Evolutionary conservation across 2,329 filamentous ascomycete genomes (phyloP), one percentile per base, ranked within the genome.

Genomic region (Epichloe uncinata): DNA sequence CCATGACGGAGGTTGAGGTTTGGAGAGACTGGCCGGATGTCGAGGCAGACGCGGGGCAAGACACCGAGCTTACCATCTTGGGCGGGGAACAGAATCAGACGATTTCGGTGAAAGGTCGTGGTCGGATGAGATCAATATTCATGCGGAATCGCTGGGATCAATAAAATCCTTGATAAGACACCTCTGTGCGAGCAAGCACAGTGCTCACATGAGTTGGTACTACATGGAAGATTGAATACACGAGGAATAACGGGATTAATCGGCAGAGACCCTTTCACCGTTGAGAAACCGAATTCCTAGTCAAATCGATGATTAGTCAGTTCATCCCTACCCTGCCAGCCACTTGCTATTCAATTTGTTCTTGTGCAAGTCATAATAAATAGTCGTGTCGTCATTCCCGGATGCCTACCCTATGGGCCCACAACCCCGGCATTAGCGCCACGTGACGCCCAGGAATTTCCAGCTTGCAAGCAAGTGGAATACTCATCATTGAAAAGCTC

Each of bases 21-120:
- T 91, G 86, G 87, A 69, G 83, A 50, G 86, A 91, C 61, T 77
- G 73, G 64, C 81, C 80, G 0, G 73, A 76, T 57, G 50, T 67
- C 42, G 54, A 56, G 12, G 57, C 66, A 0, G 54, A 54, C 0
- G 61, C 63, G 4, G 61, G 56, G 20, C 60, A 68, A 47, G 55
- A 51, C 0, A 37, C 45, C 9, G 49, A 47, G 1, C 52, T 67
- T 48, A 66, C n/a, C 48, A 51, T 52, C 55, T 55, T 15, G 44
- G 54, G 35, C 35, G 35, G 40, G 4, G 52, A 52, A 7, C 45
- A 50, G 33, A 44, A 11, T 16, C 55, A 47, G 22, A 50, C 30
- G 11, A 60, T 78, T n/a, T 58, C 55, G 11, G 57, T 74, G 2
- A 69, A 61, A 48, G 76, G 76, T 3, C 68, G 64, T 48, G 76